These are phyloP conservation scores for Mytilinidion resinicola DNA, from an alignment of 495 filamentous ascomycete genomes.

Conservation along the genomic window DNA sequence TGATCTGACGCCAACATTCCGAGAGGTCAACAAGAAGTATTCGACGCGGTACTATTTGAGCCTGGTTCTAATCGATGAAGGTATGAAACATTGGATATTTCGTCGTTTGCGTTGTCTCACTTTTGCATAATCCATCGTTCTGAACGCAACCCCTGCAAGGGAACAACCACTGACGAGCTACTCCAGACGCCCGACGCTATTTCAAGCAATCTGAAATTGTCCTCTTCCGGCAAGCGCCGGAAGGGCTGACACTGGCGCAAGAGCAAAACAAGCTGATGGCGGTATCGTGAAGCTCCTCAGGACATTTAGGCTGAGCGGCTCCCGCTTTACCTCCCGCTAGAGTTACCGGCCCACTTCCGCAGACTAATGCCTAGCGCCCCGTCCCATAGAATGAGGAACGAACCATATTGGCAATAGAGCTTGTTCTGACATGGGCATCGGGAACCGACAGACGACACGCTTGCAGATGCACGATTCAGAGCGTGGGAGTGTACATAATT, in stretches of 20 bases:
- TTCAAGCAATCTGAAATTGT: slow-evolving; percentile 99
- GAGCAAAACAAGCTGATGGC: slow-evolving; percentile 30
- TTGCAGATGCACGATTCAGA: neutral
- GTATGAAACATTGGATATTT: slow-evolving; percentile 40
- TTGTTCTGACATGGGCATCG: neutral
- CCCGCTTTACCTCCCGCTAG: neutral
- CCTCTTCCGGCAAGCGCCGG: slow-evolving; percentile 89
- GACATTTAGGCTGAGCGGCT: neutral
- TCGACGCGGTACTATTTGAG: slow-evolving; percentile 97
- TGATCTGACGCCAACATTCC: slow-evolving; percentile 95
- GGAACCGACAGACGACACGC: neutral
- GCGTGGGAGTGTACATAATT: slow-evolving; percentile 1
- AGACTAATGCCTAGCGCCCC: neutral
- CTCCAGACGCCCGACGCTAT: slow-evolving; percentile 83
- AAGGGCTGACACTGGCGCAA: slow-evolving; percentile 34
- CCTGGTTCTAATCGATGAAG: slow-evolving; percentile 94
- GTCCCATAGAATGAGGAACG: neutral
- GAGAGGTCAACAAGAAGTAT: slow-evolving; percentile 99
- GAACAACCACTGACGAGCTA: neutral
- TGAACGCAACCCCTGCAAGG: neutral
- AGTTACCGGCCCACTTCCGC: neutral
- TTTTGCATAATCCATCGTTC: neutral
- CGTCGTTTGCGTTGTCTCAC: slow-evolving; percentile 2
- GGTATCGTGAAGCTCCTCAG: slow-evolving; percentile 15
- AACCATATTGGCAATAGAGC: neutral